These are phyloP conservation scores for Fraxinus pennsylvanica DNA, from an alignment of 257 asterid species.

Conservation along the genomic window DNA sequence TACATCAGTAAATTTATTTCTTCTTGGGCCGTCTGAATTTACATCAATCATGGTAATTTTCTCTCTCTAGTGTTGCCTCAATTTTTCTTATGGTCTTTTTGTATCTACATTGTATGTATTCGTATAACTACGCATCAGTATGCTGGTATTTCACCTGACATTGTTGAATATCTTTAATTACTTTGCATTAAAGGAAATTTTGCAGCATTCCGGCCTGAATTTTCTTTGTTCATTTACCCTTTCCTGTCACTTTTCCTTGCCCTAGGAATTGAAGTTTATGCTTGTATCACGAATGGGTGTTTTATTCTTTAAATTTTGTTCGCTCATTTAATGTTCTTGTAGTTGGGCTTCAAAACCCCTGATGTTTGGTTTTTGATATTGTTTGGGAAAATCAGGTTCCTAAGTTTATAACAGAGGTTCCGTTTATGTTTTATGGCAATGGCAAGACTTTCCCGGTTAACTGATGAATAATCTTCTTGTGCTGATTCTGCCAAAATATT, in stretches of 20 bases:
- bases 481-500: not conserved
- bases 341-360: not conserved
- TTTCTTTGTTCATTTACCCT: not conserved
- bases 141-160: not conserved
- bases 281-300: not conserved
- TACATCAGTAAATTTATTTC: not conserved
- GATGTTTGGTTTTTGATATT: not conserved
- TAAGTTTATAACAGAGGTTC: not conserved
- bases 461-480: not conserved
- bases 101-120: not conserved
- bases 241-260: not conserved
- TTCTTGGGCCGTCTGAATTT: not conserved
- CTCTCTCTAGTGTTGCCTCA: not conserved
- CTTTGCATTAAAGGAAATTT: not conserved
- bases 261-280: not conserved
- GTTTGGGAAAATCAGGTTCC: not conserved
- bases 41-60: not conserved
- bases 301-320: not conserved
- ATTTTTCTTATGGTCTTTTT: not conserved
- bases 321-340: not conserved
- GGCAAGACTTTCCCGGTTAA: not conserved
- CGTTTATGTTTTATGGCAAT: not conserved
- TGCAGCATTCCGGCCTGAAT: not conserved
- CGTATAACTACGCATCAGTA: not conserved
- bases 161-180: not conserved